Base-by-base conservation (phyloP, 371 early-diverging fungal species). In the Lichtheimia hyalospora region DNA sequence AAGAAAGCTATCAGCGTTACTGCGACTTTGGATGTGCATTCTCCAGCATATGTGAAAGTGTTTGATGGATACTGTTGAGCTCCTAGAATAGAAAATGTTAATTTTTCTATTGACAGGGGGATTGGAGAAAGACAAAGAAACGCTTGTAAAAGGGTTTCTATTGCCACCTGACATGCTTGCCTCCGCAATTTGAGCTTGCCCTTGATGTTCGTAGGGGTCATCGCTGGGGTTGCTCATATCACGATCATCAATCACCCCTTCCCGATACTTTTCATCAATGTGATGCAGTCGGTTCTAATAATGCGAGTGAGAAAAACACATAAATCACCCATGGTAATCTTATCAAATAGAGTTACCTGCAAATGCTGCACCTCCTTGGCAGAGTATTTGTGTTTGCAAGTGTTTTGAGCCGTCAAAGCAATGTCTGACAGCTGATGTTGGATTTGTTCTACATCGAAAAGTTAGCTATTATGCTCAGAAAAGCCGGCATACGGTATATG, bases 401-500 rank as follows among this genome's bases (percentile, higher is more conserved):
- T 52, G 18, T 55, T 49, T n/a, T 73, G 63, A 12, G 75, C 64
- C 51, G 75, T 74, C 60, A 52, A 62, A 6, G 75, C 71, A 52
- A 79, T 70, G 8, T 69, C 70, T 62, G 70, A 63, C 59, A 79
- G 59, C 62, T 75, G 70, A 16, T 71, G 58, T 57, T 75, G 79
- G 44, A 75, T 67, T 39, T 69, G 54, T 55, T 70, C 70, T 58
- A 34, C 6, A 34, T 2, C 3, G 10, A 34, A 34, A 34, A 34
- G 34, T 34, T 10, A 34, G 34, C 10, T n/a, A n/a, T 34, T 34
- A 34, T 8, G 27, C 27, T 27, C 7, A 3, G 34, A 34, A 34
- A 34, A 34, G 34, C 8, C 34, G 0, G 5, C 10, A 34, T 10
- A 7, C 2, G 5, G 25, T 5, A 25, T 5, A 25, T 25, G 25